phyloP scores from a whole-genome alignment of 2,329 filamentous ascomycete genomes.

The Xylaria sp. region DNA sequence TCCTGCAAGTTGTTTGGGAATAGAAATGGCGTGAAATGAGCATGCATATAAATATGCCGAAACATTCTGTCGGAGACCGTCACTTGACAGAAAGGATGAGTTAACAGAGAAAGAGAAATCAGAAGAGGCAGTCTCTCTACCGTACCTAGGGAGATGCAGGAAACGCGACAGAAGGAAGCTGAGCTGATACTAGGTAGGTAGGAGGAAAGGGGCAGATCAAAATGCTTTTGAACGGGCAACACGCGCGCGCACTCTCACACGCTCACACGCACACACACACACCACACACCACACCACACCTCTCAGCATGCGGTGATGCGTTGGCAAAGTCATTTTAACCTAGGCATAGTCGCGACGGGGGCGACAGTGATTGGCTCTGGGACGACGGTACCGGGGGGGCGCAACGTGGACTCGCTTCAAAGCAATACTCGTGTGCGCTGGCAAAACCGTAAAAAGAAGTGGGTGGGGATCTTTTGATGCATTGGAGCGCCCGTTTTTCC shows the following conservation, averaged over 20 bases:
- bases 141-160: conserved; percentile 22
- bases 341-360: conserved; percentile 46
- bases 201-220: conserved; percentile 40
- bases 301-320: conserved; percentile 51
- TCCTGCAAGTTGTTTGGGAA: not conserved
- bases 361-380: conserved; percentile 47
- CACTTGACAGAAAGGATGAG: conserved; percentile 25
- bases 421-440: conserved; percentile 36
- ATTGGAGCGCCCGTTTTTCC: conserved; percentile 27
- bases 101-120: not conserved
- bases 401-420: conserved; percentile 45
- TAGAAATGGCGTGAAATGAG: not conserved
- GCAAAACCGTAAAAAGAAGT: conserved; percentile 35
- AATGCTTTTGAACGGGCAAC: conserved; percentile 43
- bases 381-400: conserved; percentile 40
- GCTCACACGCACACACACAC: conserved; percentile 49
- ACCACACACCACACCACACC: conserved; percentile 44
- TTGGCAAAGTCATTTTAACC: conserved; percentile 49
- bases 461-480: conserved; percentile 6
- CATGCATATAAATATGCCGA: not conserved
- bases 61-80: conserved; percentile 25
- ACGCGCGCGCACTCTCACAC: conserved; percentile 44
- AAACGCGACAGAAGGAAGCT: conserved; percentile 37
- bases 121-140: not conserved
- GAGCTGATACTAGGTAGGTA: conserved; percentile 39